phyloP scores from a whole-genome alignment of 2,329 filamentous ascomycete species.

The Ilyonectria destructans region DNA sequence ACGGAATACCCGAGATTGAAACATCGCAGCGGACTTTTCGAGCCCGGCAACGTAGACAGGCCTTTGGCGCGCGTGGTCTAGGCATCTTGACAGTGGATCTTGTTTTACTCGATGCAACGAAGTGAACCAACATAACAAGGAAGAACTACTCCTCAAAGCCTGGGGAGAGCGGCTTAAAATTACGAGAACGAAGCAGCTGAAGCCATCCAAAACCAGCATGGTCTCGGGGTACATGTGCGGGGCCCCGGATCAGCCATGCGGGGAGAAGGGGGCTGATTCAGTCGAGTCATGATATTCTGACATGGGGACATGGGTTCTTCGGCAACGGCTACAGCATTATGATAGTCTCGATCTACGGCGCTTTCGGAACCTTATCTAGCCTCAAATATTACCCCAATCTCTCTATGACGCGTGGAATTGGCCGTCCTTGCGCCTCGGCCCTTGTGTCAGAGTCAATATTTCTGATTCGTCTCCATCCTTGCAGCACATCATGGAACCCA shows the following conservation, averaged over 20 bases:
- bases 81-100: background rate
- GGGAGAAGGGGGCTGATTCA: background rate
- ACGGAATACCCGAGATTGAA: background rate
- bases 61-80: background rate
- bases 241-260: background rate
- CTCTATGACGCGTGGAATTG: too few relatives aligned
- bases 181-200: background rate
- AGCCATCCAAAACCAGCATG: background rate
- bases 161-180: too few relatives aligned
- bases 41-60: background rate
- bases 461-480: background rate
- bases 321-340: background rate
- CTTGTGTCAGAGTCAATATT: background rate
- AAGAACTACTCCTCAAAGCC: background rate
- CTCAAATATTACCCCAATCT: too few relatives aligned
- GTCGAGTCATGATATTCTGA: background rate
- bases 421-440: too few relatives aligned
- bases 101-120: background rate
- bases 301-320: background rate
- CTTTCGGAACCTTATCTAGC: too few relatives aligned
- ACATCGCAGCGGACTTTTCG: constrained; percentile 12
- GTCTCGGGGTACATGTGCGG: background rate
- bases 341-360: background rate
- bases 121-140: background rate
- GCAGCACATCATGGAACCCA: background rate